phyloP scores from a whole-genome alignment of 2,329 filamentous ascomycete genomes.

The Verticillium isaacii region DNA sequence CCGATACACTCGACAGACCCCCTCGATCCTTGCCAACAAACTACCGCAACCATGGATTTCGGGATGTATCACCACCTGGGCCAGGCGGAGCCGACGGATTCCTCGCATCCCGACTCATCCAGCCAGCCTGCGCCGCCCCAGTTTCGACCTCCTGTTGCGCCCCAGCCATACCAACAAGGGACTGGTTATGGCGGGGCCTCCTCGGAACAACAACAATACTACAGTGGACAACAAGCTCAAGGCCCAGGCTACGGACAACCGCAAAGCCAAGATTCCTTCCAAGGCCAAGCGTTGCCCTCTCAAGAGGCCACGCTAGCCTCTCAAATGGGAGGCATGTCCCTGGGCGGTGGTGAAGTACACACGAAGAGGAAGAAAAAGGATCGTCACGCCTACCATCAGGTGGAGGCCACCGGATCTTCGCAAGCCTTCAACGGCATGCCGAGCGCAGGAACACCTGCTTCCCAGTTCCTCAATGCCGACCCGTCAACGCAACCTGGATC shows the following conservation, averaged over 20 bases:
- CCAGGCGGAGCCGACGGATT: conserved; percentile 49
- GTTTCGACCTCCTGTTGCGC: conserved; percentile 50
- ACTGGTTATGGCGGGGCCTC: conserved; percentile 31
- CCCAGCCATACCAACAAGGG: conserved; percentile 48
- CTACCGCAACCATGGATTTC: conserved; percentile 42
- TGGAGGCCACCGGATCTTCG: conserved; percentile 67
- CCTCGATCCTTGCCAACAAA: neutral
- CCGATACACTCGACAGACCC: neutral
- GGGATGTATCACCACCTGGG: conserved; percentile 52
- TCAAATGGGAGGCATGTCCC: conserved; percentile 74
- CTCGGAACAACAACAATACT: conserved; percentile 22
- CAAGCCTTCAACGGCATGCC: conserved; percentile 68
- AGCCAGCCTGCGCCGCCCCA: conserved; percentile 47
- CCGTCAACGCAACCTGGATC: conserved; percentile 21
- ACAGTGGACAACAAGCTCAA: conserved; percentile 24
- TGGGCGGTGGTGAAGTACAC: conserved; percentile 48
- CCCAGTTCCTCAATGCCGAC: conserved; percentile 30
- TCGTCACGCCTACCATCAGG: conserved; percentile 83
- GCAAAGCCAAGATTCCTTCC: conserved; percentile 21
- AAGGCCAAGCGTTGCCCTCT: conserved; percentile 22
- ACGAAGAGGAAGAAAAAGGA: conserved; percentile 84
- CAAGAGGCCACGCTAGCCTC: conserved; percentile 53
- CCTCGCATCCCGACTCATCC: conserved; percentile 48
- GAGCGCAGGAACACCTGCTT: conserved; percentile 45
- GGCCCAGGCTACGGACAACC: conserved; percentile 25